Evolutionary conservation across 257 asterid genomes (phyloP), one percentile per base, ranked within the genome.

Genomic region (Solanum lycopersicoides): DNA sequence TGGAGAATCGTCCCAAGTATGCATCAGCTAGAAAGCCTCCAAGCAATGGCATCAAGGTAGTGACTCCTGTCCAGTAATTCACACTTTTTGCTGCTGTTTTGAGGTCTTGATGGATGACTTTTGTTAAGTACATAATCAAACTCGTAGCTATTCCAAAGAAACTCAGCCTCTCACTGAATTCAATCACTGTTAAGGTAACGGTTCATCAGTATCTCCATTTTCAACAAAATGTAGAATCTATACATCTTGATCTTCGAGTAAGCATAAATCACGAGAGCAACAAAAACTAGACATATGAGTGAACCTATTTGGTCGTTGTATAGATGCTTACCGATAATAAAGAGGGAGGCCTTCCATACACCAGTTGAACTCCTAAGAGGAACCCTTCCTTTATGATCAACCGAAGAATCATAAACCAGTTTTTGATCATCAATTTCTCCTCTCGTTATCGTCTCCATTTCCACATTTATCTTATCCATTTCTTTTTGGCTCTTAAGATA

Each of bases 271-370:
- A 75, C 2, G 60, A 42, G 83, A 41, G 56, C 6, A 35, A 44
- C n/a, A 16, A 3, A 42, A n/a, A 44, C 15, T 23, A 42, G 65
- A 77, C 39, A 77, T 23, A n/a, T 42, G 44, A 42, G 37, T 41
- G 83, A 77, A 44, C n/a, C 83, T 42, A 77, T 77, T 42, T 5
- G 60, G 23, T 44, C n/a, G 63, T 42, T 77, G 35, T 32, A 76
- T 42, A 42, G 14, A 77, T 45, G 42, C 87, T 28, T 93, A 96
- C 99, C 96, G 16, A 97, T 91, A 42, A 95, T 97, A 91, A 94
- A 96, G 85, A 94, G 92, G 45, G 99, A 92, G 83, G 99, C 99
- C 89, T 89, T 95, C 99, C 99, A 97, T 41, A 92, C 93, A 75
- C 99, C 99, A 53, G 99, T 97, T 12, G 98, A 90, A 86, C 92